Evolutionary conservation across 2,329 filamentous ascomycete genomes (phyloP).

Genomic region (Fusarium setosum): DNA sequence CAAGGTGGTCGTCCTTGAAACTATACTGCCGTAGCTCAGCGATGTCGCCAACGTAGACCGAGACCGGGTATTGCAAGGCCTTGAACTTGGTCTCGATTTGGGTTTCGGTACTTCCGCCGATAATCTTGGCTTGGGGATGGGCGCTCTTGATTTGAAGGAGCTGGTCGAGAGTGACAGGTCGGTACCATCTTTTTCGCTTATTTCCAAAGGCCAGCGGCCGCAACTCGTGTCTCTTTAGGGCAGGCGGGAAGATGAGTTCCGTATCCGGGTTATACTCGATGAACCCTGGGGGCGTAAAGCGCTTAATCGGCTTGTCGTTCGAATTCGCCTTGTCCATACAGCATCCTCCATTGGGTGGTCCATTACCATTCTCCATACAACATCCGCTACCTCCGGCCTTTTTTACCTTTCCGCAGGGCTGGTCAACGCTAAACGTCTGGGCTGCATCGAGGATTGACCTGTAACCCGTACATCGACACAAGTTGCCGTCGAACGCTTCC

Average conservation of each 20-base stretch:
- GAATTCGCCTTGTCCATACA: constrained; percentile 72
- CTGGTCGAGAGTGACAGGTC: constrained; percentile 87
- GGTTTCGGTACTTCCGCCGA: constrained; percentile 95
- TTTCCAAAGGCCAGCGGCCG: constrained; percentile 90
- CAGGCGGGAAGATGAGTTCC: constrained; percentile 92
- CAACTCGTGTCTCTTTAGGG: constrained; percentile 84
- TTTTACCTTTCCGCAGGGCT: constrained; percentile 57
- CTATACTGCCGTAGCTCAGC: constrained; percentile 85
- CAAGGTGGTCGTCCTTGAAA: constrained; percentile 84
- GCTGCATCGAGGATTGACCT: constrained; percentile 93
- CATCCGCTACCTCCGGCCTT: constrained; percentile 66
- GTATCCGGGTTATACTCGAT: constrained; percentile 95
- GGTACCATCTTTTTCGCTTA: constrained; percentile 93
- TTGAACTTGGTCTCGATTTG: constrained; percentile 99
- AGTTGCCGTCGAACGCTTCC: constrained; percentile 96
- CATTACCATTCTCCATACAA: constrained; percentile 75
- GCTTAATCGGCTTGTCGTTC: constrained; percentile 67
- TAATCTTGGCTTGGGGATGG: constrained; percentile 89
- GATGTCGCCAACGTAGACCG: constrained; percentile 94
- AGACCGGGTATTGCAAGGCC: constrained; percentile 87
- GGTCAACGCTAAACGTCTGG: constrained; percentile 80
- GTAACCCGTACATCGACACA: constrained; percentile 96
- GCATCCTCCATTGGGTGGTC: constrained; percentile 61
- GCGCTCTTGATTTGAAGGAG: constrained; percentile 90
- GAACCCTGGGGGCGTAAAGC: constrained; percentile 88